Evolutionary conservation across 805 yeast genomes (phyloP), one percentile per base, ranked within the genome.

Genomic region (Yamadazyma sp.): DNA sequence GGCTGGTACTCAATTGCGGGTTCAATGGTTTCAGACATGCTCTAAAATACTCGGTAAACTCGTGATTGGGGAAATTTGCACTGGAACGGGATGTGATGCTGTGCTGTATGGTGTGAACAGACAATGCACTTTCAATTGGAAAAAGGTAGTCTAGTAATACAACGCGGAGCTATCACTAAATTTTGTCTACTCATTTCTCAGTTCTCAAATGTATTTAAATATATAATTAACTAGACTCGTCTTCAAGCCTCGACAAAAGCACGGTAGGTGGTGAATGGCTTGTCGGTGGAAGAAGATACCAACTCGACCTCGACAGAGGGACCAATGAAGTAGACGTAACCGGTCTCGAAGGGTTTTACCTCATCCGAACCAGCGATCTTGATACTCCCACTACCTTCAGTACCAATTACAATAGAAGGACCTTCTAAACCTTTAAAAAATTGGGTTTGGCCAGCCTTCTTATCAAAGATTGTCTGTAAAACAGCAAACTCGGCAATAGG

Each of bases 401-500:
- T 85, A 41, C 82, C 77, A 41, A 93, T 84, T 44, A 89, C 60
- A 49, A 93, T 82, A 33, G 95, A 85, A 48, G 99, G 97, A 34
- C 98, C 98, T 29, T 78, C 67, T 30, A 93, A 67, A 5, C 70
- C 79, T 37, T 78, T 75, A 50, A 82, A 74, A 24, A 57, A 54
- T 59, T 85, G 84, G 12, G 55, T 59, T 49, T 78, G 70, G 29
- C 73, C 75, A 8, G 71, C 56, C 27, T 64, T 58, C 26, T 48
- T 38, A 35, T 71, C 68, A 54, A 83, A 82, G 31, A 77, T 75
- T 29, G 91, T 82, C 65, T 86, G 89, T 54, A 93, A 73, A n/a
- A 93, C 97, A 4, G 96, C 75, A 55, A 93, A 93, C 70, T 93
- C 99, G 45, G 82, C 95, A 57, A 93, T 93, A 41, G 99, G 99